Conservation (phyloP, 805 yeast genomes). For the Dipodascopsis tothii region DNA sequence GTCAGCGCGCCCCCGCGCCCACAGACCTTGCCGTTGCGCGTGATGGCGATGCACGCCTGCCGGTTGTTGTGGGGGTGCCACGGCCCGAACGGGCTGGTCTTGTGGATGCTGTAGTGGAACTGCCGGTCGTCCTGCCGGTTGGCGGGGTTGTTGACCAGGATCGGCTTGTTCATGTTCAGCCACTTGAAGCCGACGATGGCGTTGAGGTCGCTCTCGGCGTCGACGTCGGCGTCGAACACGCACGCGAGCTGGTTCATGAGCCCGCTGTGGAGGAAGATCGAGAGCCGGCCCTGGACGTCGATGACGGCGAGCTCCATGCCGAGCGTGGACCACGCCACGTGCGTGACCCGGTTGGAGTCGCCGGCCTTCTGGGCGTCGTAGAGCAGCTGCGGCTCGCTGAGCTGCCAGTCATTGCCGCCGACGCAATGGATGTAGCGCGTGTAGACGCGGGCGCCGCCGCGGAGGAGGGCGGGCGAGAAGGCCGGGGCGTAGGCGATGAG, state of each 20-base stretch:
- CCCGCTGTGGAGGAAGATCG: constrained; percentile 37
- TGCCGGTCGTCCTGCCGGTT: constrained; percentile 20
- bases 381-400: constrained; percentile 49
- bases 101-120: constrained; percentile 53
- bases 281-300: constrained; percentile 62
- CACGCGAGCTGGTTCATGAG: constrained; percentile 27
- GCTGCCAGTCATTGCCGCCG: constrained; percentile 72
- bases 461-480: constrained; percentile 1
- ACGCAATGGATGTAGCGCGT: constrained; percentile 47
- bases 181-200: constrained; percentile 52
- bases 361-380: constrained; percentile 22
- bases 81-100: constrained; percentile 52
- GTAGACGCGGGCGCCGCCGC: constrained; percentile 3
- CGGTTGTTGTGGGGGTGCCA: constrained; percentile 61
- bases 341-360: constrained; percentile 19
- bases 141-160: constrained; percentile 16
- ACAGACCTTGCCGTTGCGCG: constrained; percentile 48
- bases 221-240: constrained; percentile 19
- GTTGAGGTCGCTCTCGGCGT: constrained; percentile 19
- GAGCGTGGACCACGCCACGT: constrained; percentile 65
- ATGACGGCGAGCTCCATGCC: constrained; percentile 77
- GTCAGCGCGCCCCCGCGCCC: not conserved
- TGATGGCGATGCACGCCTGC: constrained; percentile 61
- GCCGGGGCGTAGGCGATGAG: constrained; percentile 18
- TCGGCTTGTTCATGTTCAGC: constrained; percentile 65